Evolutionary conservation across 1,139 yeast species (phyloP).

Genomic region (Taphrina betulina): DNA sequence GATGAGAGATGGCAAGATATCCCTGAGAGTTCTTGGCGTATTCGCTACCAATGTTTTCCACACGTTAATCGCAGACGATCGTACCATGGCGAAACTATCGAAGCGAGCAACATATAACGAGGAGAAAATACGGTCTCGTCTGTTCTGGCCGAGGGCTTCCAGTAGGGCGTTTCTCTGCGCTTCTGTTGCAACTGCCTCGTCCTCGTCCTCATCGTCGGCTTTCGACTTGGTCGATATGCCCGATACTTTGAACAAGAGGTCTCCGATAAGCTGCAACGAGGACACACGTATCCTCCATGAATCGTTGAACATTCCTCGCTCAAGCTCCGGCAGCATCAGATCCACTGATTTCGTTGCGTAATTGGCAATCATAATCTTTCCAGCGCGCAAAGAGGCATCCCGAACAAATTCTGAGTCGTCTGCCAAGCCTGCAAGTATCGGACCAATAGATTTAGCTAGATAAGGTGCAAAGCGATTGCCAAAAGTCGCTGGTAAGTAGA

Average conservation of each 20-base stretch:
- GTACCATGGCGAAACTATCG: slow-evolving; percentile 81
- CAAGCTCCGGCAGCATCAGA: slow-evolving; percentile 87
- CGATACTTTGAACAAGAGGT: slow-evolving; percentile 86
- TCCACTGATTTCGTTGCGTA: slow-evolving; percentile 94
- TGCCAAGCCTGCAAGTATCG: slow-evolving; percentile 86
- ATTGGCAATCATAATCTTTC: slow-evolving; percentile 84
- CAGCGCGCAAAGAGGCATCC: slow-evolving; percentile 88
- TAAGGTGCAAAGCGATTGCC: slow-evolving; percentile 92
- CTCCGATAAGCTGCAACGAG: slow-evolving; percentile 96
- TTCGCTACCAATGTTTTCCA: slow-evolving; percentile 97
- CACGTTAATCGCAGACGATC: slow-evolving; percentile 88
- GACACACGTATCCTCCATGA: slow-evolving; percentile 87
- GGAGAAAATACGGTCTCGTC: slow-evolving; percentile 83
- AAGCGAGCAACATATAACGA: slow-evolving; percentile 89
- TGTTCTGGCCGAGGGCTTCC: slow-evolving; percentile 78
- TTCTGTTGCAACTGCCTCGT: slow-evolving; percentile 56
- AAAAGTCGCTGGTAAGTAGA: slow-evolving; percentile 90
- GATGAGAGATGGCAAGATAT: slow-evolving; percentile 81
- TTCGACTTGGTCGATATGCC: slow-evolving; percentile 54
- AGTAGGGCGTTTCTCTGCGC: slow-evolving; percentile 57
- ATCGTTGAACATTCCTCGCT: slow-evolving; percentile 78
- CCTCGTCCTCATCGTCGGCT: slow-evolving; percentile 44
- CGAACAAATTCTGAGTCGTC: slow-evolving; percentile 83
- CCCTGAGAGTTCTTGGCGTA: slow-evolving; percentile 94
- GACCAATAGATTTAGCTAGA: slow-evolving; percentile 78